Evolutionary conservation across 345 rosid genomes (phyloP), one percentile per base, ranked within the genome.

Genomic region (Salix caprea): DNA sequence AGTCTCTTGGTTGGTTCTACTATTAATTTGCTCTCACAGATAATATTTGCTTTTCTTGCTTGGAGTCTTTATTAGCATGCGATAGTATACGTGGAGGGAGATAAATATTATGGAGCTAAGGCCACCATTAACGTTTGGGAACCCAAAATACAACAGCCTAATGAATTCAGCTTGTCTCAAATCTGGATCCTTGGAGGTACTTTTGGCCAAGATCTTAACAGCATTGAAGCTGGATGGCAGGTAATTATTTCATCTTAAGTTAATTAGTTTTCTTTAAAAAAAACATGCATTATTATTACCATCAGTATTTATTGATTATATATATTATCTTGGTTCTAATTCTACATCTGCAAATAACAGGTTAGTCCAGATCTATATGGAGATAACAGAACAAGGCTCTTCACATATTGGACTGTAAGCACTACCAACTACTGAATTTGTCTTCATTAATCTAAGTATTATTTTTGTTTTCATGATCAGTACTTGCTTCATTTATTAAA

Each of bases 71-170:
- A 46, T 39, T 70, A 93, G 99, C 99, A 95, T 90, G 98, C 97
- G 0, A 93, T 95, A 79, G 99, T 92, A 50, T 95, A 91, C 84
- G 93, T 93, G 65, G 90, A 93, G 86, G 98, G 99, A 40, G 98
- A 85, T 75, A 90, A 85, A 71, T 95, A 88, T 73, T 95, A 87
- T 78, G 99, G 97, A 81, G 99, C 99, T 16, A 95, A 91, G 48
- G 97, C 97, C 21, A 93, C 97, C 79, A 90, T 95, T 3, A 95
- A 95, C 72, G 99, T 93, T 1, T 95, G 99, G 99, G 90, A 90
- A 81, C 98, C 98, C 48, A 88, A 83, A 84, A 91, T 90, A 65
- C 96, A 95, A 67, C 71, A 79, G 66, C 58, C 77, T 5, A 73
- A 77, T 34, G 84, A 82, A 37, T 82, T 82, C 81, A 82, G 84